A percentile compares a stretch with the other conserved stretches of the same genome.
phyloP scores from a whole-genome alignment of 225 moss, liverwort and hornwort species.

The Thuidium tamariscinum region DNA sequence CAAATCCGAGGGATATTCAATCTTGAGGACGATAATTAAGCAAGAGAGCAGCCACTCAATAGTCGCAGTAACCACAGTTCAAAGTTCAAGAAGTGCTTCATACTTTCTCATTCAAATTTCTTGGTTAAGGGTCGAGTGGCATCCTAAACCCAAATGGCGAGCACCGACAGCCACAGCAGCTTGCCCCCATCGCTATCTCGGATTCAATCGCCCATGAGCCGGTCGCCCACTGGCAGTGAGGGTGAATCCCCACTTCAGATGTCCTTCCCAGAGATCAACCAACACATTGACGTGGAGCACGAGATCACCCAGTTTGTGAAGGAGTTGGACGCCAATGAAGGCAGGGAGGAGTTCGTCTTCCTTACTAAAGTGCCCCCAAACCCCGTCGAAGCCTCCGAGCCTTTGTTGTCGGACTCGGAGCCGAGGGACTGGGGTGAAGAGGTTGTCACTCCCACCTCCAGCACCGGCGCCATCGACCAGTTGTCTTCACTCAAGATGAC shows the following conservation, averaged over 20 bases:
- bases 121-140: background rate
- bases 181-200: slow-evolving; percentile 18
- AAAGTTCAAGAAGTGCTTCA: background rate
- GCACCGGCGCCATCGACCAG: slow-evolving; percentile 36
- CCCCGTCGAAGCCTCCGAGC: background rate
- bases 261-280: slow-evolving; percentile 18
- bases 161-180: background rate
- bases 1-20: background rate
- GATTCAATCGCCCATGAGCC: slow-evolving; percentile 4
- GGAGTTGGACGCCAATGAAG: slow-evolving; percentile 32
- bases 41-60: background rate
- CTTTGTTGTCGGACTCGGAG: background rate
- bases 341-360: slow-evolving; percentile 34
- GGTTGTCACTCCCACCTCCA: slow-evolving; percentile 22
- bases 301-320: slow-evolving; percentile 40
- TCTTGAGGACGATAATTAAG: background rate
- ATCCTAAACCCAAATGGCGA: background rate
- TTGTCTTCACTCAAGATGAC: slow-evolving; percentile 85
- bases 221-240: slow-evolving; percentile 1
- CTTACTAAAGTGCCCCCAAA: background rate
- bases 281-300: slow-evolving; percentile 35
- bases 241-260: background rate
- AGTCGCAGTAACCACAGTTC: background rate
- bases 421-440: slow-evolving; percentile 42
- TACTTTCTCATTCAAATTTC: background rate